Base-by-base conservation (phyloP, 768 basidiomycete genomes). In the Clitopilus hobsonii region DNA sequence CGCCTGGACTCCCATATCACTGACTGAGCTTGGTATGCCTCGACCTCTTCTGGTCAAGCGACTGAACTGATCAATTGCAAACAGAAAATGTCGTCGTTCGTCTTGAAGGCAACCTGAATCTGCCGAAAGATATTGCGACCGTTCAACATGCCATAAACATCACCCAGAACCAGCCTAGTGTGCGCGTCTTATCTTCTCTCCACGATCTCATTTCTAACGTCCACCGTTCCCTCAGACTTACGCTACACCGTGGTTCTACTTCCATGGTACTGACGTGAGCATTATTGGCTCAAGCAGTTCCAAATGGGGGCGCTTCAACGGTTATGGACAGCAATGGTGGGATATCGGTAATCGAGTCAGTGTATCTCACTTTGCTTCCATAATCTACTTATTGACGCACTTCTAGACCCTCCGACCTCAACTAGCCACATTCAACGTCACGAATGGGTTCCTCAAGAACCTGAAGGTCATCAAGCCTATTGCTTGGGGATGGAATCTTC, bases 281-380 rank as follows among this genome's bases (percentile, higher is more conserved):
- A 70, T 75, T 53, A 68, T 74, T 24, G 78, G 77, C 10, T 72
- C 72, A 2, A 64, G 69, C 38, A 68, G 75, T 49, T 66, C 67
- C 26, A 61, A 73, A 27, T 73, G 71, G 61, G 77, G 77, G 1
- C 65, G 69, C 53, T 74, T 78, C 64, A 66, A 79, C 48, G 74
- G 77, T 25, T 74, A 73, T 55, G 77, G 79, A n/a, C 73, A 76
- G 56, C 79, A 77, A 77, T 79, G 78, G 77, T 45, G 41, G 41
- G 70, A 78, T 54, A 65, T 72, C 51, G 74, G 74, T 20, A 76
- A 73, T 54, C 63, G 68, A 30, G 76, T 77, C 52, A n/a, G n/a
- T 52, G 72, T 61, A 11, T 13, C n/a, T 10, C 2, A 45, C 4
- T 23, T 20, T 10, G 30, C 20, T 16, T 51, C 49, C 14, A 22